Evolutionary conservation across 306 rosid species (phyloP).

Genomic region (Quercus variabilis): DNA sequence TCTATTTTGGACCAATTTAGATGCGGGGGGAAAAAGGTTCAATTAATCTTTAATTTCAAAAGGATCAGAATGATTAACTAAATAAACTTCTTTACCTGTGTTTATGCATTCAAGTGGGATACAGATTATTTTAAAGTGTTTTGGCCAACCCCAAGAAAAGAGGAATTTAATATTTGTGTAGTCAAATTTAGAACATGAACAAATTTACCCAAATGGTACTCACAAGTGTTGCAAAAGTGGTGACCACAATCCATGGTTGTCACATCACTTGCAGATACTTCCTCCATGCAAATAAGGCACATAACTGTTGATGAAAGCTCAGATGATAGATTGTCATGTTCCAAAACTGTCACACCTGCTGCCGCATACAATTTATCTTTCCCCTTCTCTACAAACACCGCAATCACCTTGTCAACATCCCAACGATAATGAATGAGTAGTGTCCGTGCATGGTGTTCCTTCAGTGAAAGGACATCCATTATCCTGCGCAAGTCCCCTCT

Average conservation of each 20-base stretch:
- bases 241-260: constrained; percentile 38
- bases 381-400: constrained; percentile 32
- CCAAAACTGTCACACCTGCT: constrained; percentile 35
- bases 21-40: neutral
- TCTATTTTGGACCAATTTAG: neutral
- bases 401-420: constrained; percentile 37
- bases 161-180: neutral
- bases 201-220: neutral
- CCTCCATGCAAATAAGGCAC: constrained; percentile 36
- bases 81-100: too few relatives aligned
- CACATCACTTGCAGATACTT: neutral
- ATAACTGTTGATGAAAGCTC: neutral
- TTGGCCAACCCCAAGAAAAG: neutral
- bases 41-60: neutral
- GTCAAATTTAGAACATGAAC: neutral
- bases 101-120: too few relatives aligned
- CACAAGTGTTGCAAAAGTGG: constrained; percentile 34
- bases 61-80: neutral
- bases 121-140: neutral
- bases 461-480: constrained; percentile 36
- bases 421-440: constrained; percentile 43
- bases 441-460: constrained; percentile 38
- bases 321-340: neutral
- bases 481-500: constrained; percentile 29
- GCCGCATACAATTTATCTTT: constrained; percentile 18